phyloP scores from a whole-genome alignment of 306 rosid genomes.

The Luffa aegyptiaca region DNA sequence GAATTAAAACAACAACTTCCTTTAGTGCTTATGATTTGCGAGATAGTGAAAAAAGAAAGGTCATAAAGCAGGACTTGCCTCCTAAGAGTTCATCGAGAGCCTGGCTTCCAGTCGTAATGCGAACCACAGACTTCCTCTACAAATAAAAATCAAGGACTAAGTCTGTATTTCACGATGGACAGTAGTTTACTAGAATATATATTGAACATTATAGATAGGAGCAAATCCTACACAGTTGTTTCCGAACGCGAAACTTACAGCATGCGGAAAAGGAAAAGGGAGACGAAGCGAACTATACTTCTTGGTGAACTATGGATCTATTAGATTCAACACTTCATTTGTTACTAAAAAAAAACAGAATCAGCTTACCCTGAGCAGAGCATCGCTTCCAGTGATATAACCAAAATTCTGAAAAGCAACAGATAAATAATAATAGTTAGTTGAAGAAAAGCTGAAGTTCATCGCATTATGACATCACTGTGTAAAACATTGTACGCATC shows the following conservation, averaged over 20 bases:
- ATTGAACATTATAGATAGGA: neutral
- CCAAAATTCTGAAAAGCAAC: conserved; percentile 57
- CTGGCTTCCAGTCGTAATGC: conserved; percentile 90
- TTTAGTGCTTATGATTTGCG: neutral
- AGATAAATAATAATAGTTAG: neutral
- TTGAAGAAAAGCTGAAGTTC: neutral
- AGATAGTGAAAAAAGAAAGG: neutral
- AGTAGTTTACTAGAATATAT: neutral
- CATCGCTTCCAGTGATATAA: conserved; percentile 89
- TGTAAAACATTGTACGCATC: neutral
- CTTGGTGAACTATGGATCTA: neutral
- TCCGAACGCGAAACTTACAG: neutral
- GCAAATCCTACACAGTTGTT: neutral
- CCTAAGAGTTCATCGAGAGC: conserved; percentile 95
- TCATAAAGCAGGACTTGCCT: conserved; percentile 33
- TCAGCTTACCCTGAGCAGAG: conserved; percentile 51
- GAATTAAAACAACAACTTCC: neutral
- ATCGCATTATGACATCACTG: neutral
- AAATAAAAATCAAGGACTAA: conserved; percentile 15
- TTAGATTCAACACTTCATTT: neutral
- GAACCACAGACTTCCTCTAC: conserved; percentile 71
- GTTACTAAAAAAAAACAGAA: conserved; percentile 11
- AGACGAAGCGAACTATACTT: neutral
- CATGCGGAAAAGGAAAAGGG: neutral
- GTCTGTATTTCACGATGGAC: neutral